Base-by-base conservation (phyloP, 495 filamentous ascomycete species). In the Neurospora pannonica region DNA sequence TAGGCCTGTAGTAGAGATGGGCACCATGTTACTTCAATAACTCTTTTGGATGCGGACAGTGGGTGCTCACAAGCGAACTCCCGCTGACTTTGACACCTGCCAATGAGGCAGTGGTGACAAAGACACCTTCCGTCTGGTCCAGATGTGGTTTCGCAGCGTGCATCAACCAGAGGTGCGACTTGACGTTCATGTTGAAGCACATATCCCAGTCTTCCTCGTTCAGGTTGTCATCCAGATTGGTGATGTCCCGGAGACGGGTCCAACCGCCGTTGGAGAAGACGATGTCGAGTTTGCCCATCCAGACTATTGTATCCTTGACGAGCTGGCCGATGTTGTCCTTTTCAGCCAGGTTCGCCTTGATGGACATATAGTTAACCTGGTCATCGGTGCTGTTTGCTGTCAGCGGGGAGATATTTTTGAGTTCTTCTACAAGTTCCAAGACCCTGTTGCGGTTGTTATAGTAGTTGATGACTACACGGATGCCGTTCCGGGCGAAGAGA, bases 111-210 rank as follows among this genome's bases (percentile, higher is more conserved):
- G 87, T 88, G 3, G 83, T 84, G 72, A 90, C 83, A 74, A 90
- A 89, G 5, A 81, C 80, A 9, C 88, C 88, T 70, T 86, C 85
- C 9, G 78, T 82, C 70, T 83, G 79, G 11, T 87, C 85, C 21
- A 89, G 82, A 38, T 85, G 74, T 31, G 81, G 78, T 76, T 81
- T 83, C 2, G 84, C 82, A 0, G 85, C 86, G 36, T 88, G 84
- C 77, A 88, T 84, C 8, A 90, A 79, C 82, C 83, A 89, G 38
- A 90, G 78, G 71, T 89, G 87, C 15, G 82, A 83, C 77, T 90
- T 90, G 37, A 90, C 88, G 74, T 90, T 90, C 81, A 89, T 85
- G 60, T 84, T 83, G 76, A 87, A 89, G 74, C 86, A 86, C 21
- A 73, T 75, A 72, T 90, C 87, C 88, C 88, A 90, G 75, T 89